These are phyloP conservation scores for Fusarium buharicum DNA, from an alignment of 2,329 filamentous ascomycete genomes.

Conservation along the genomic window DNA sequence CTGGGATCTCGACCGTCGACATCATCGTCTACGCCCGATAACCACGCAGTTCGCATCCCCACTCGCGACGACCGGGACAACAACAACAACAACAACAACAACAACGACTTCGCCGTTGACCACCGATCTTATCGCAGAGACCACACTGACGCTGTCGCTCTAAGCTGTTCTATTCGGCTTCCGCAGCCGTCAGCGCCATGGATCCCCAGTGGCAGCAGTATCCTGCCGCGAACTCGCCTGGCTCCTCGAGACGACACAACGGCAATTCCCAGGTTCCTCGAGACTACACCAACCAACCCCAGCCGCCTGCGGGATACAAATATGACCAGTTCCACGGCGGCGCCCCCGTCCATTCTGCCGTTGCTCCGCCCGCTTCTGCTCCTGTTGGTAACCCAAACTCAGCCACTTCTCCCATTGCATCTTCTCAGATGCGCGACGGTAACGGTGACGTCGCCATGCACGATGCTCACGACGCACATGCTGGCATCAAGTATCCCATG, in stretches of 20 bases:
- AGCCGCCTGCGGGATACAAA: constrained; percentile 67
- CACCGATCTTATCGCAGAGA: constrained; percentile 19
- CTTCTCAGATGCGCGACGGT: constrained; percentile 72
- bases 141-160: constrained; percentile 35
- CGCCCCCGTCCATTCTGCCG: constrained; percentile 47
- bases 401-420: constrained; percentile 66
- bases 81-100: constrained; percentile 19
- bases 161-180: constrained; percentile 37
- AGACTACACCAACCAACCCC: constrained; percentile 56
- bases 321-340: constrained; percentile 73
- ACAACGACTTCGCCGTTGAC: constrained; percentile 32
- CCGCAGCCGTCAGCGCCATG: constrained; percentile 52
- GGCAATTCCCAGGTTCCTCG: constrained; percentile 58
- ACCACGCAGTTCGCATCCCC: constrained; percentile 36
- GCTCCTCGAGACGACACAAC: constrained; percentile 73
- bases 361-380: constrained; percentile 46
- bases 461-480: constrained; percentile 83
- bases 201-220: constrained; percentile 74
- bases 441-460: constrained; percentile 87
- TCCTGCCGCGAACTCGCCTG: constrained; percentile 65
- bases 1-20: constrained; percentile 37
- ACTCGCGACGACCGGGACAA: constrained; percentile 25
- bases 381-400: constrained; percentile 64
- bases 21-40: constrained; percentile 35
- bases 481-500: constrained; percentile 85